phyloP scores from a whole-genome alignment of 148 eudicot species.

The Chenopodium album region DNA sequence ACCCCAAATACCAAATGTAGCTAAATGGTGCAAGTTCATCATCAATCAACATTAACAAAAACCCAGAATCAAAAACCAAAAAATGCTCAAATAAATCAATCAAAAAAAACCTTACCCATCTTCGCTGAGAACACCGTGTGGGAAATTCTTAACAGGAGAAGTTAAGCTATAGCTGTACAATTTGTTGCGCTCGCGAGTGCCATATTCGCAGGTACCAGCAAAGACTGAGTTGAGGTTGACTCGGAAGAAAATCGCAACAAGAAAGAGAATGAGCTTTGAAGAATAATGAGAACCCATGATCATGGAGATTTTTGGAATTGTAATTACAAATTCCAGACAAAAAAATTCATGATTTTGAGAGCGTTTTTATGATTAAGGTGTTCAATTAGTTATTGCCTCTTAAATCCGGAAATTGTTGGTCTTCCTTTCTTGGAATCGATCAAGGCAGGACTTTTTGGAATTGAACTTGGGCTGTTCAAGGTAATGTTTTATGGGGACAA shows the following conservation, averaged over 20 bases:
- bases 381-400: too few relatives aligned
- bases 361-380: not conserved
- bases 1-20: not conserved
- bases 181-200: conserved; percentile 40
- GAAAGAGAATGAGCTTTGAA: not conserved
- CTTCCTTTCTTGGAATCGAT: too few relatives aligned
- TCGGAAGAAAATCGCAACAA: conserved; percentile 23
- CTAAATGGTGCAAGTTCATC: not conserved
- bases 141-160: conserved; percentile 47
- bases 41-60: conserved; percentile 7
- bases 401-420: too few relatives aligned
- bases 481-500: too few relatives aligned
- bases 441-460: too few relatives aligned
- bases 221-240: conserved; percentile 28
- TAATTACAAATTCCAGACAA: not conserved
- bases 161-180: conserved; percentile 58
- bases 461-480: too few relatives aligned
- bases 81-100: not conserved
- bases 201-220: conserved; percentile 53
- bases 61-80: not conserved
- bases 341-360: not conserved
- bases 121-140: conserved; percentile 89
- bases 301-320: not conserved
- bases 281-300: not conserved
- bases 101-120: conserved; percentile 63